Evolutionary conservation across 495 filamentous ascomycete species (phyloP).

Genomic region (Glonium stellatum): DNA sequence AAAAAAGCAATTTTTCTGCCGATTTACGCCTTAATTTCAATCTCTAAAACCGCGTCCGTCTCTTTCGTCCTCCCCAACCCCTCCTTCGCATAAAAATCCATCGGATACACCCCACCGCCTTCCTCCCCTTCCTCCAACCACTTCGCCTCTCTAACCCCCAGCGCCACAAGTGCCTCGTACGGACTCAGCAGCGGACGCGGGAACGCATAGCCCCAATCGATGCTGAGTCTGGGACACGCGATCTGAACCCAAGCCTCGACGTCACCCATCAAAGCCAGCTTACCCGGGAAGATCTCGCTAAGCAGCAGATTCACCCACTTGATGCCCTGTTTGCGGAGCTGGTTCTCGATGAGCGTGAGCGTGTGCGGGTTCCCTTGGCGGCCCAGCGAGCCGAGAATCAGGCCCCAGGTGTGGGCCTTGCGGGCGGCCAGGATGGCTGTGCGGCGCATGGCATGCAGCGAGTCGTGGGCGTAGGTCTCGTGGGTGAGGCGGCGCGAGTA

Average conservation of each 20-base stretch:
- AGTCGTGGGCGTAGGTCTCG: slow-evolving; percentile 81
- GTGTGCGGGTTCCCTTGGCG: slow-evolving; percentile 94
- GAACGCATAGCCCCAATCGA: slow-evolving; percentile 99
- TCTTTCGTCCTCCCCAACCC: slow-evolving; percentile 71
- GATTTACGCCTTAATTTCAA: slow-evolving; percentile 7
- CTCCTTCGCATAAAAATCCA: slow-evolving; percentile 96
- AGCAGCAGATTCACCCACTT: slow-evolving; percentile 77
- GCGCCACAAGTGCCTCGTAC: slow-evolving; percentile 86
- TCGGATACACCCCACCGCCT: slow-evolving; percentile 60
- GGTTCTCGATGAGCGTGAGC: slow-evolving; percentile 73
- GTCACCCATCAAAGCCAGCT: slow-evolving; percentile 83
- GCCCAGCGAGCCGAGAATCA: slow-evolving; percentile 88
- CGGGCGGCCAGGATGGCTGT: slow-evolving; percentile 70
- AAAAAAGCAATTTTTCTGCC: not conserved
- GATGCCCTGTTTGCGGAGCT: slow-evolving; percentile 59
- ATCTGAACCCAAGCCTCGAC: slow-evolving; percentile 98
- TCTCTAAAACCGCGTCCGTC: slow-evolving; percentile 16
- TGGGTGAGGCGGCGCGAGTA: slow-evolving; percentile 87
- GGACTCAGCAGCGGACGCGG: slow-evolving; percentile 80
- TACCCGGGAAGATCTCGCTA: slow-evolving; percentile 92
- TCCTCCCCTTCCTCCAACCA: slow-evolving; percentile 56
- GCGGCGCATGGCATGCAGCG: slow-evolving; percentile 75
- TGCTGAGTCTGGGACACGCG: slow-evolving; percentile 87
- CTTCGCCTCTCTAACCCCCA: slow-evolving; percentile 61
- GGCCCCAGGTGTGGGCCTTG: slow-evolving; percentile 76